Base-by-base conservation (phyloP, 129 eudicot species). In the Rutidosis leptorrhynchoides region DNA sequence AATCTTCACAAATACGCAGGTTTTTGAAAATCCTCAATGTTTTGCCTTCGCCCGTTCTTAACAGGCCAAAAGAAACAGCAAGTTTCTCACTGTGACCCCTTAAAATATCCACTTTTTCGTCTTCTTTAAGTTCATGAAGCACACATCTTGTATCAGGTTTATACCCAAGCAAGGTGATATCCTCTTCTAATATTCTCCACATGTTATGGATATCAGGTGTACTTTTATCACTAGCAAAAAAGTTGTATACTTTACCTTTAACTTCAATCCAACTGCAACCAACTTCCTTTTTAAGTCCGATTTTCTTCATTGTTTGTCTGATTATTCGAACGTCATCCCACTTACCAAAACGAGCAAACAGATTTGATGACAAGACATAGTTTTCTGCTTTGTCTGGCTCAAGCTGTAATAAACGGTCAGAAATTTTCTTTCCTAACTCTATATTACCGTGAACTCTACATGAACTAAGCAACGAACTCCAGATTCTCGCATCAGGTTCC, bases 251-350 rank as follows among this genome's bases (percentile, higher is more conserved):
- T 71, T 72, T 87, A 11, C 85, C 83, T 46, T 64, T 76, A 22
- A 81, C 30, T 74, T 81, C 95, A 71, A 81, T 76, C 95, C 87
- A 81, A 69, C 95, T 87, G 20, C 82, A 77, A 22, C 90, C 90
- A 0, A 67, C 78, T 25, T 74, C 76, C 70, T 83, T 81, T 62
- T 64, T 64, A 45, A 81, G 63, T 17, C 87, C 85, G 2, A 58
- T 12, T 21, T 77, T 69, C 76, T 77, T 83, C 90, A 87, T 83
- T 16, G 25, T 67, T 60, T 43, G 46, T 77, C 95, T 79, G 14
- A 81, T 65, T 16, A 19, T 79, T 71, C 81, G 72, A 66, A 77
- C 95, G 28, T 71, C 83, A 58, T 81, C 87, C 95, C 95, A 87
- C 51, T 79, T 62, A 2, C 80, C 70, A 6, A 63, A 79, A 43